These are phyloP conservation scores for Fraxinus albicans DNA, from an alignment of 305 asterid species.

Conservation along the genomic window DNA sequence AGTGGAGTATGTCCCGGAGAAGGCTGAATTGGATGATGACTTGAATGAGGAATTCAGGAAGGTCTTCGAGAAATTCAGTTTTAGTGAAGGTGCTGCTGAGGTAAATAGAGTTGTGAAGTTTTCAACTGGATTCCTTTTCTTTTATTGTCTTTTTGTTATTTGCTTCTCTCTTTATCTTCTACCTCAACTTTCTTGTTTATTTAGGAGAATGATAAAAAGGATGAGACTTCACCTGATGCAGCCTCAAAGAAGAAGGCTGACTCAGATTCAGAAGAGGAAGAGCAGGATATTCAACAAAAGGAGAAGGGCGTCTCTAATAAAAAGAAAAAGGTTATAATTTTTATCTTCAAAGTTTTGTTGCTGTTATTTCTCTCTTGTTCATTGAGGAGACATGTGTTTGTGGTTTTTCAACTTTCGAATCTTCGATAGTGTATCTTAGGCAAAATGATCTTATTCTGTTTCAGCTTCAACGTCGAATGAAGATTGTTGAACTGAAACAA, in stretches of 20 bases:
- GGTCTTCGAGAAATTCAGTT: conserved; percentile 82
- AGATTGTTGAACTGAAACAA: conserved; percentile 86
- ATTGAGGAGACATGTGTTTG: background rate
- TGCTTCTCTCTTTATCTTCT: background rate
- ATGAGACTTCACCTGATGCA: conserved; percentile 58
- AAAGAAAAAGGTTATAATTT: conserved; percentile 72
- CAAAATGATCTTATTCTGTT: conserved; percentile 19
- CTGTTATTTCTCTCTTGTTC: background rate
- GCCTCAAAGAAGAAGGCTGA: conserved; percentile 67
- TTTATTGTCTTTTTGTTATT: background rate
- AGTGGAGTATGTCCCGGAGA: conserved; percentile 88
- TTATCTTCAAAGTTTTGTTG: background rate
- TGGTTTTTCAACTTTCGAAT: background rate
- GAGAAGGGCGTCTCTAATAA: conserved; percentile 85
- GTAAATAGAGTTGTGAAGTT: conserved; percentile 32
- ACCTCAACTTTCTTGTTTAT: conserved; percentile 1
- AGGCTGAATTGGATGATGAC: conserved; percentile 66
- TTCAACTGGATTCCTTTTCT: background rate
- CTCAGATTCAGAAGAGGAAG: conserved; percentile 86
- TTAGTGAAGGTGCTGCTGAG: conserved; percentile 56
- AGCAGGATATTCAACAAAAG: conserved; percentile 63
- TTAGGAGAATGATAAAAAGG: conserved; percentile 69
- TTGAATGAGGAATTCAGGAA: conserved; percentile 75
- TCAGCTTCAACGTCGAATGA: conserved; percentile 96
- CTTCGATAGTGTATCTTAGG: background rate